Evolutionary conservation across 2,329 filamentous ascomycete genomes (phyloP), one percentile per base, ranked within the genome.

Genomic region (Colletotrichum chlorophyti): DNA sequence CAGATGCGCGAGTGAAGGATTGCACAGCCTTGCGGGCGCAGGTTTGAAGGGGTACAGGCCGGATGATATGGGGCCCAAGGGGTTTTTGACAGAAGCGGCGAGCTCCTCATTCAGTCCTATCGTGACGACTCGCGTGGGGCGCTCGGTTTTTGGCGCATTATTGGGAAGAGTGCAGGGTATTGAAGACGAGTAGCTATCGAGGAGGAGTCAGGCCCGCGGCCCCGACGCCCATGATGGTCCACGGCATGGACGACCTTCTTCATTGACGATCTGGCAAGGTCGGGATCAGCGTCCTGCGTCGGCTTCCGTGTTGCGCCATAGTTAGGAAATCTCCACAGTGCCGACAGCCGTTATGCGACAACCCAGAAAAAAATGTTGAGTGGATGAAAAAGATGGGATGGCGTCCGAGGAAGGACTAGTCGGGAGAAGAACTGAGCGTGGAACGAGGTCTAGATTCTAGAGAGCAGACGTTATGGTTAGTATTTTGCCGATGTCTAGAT

Each of bases 41-140:
- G 38, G 51, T 59, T 59, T 59, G 51, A 57, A 59, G 57, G 57
- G 51, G 43, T 41, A 53, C 21, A 50, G 43, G 38, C 34, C 32
- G 29, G 42, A 19, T 54, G 29, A n/a, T n/a, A n/a, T n/a, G n/a
- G n/a, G n/a, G n/a, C n/a, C n/a, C 34, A 8, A 27, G n/a, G 15
- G 43, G 32, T 17, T 43, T 42, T 8, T 37, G 38, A 38, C 37
- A 19, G 14, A 3, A 37, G 21, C 29, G 27, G 12, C 21, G 32
- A 40, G 23, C 38, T 41, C 12, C 23, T 17, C 23, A 12, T 50
- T 6, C n/a, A n/a, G 8, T 23, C 26, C 43, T 50, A 29, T 31
- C 38, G 32, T n/a, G 24, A 34, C 27, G 51, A 14, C 55, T 43
- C 41, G 49, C 31, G 5, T n/a, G n/a, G n/a, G n/a, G n/a, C n/a